A percentile compares a stretch with the other conserved stretches of the same genome.
phyloP scores from a whole-genome alignment of 2,329 filamentous ascomycete genomes.

The Verticillium longisporum region DNA sequence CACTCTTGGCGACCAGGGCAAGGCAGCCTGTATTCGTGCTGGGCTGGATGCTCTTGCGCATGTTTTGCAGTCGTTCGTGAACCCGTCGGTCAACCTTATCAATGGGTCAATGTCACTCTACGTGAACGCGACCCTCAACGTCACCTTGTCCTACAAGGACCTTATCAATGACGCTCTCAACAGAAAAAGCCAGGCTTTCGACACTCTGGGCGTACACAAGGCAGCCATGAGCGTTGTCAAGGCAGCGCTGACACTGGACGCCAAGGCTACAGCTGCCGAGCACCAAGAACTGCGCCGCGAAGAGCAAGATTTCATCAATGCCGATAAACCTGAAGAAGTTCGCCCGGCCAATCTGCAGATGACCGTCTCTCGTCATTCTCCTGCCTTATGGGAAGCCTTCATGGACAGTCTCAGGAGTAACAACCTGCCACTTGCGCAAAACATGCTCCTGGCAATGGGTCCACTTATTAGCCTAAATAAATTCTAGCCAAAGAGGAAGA shows the following conservation, averaged over 20 bases:
- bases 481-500: slow-evolving; percentile 51
- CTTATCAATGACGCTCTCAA: slow-evolving; percentile 51
- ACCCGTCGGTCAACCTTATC: slow-evolving; percentile 27
- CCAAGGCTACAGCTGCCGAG: slow-evolving; percentile 34
- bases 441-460: slow-evolving; percentile 63
- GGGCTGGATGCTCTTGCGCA: slow-evolving; percentile 55
- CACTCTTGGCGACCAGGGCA: slow-evolving; percentile 47
- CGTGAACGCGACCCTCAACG: slow-evolving; percentile 58
- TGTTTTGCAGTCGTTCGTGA: slow-evolving; percentile 50
- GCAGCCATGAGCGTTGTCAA: slow-evolving; percentile 41
- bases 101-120: slow-evolving; percentile 51
- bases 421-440: slow-evolving; percentile 65
- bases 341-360: background rate
- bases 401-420: slow-evolving; percentile 60
- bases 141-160: slow-evolving; percentile 55
- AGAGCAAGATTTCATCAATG: slow-evolving; percentile 46
- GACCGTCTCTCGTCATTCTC: slow-evolving; percentile 50
- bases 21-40: slow-evolving; percentile 55
- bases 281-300: slow-evolving; percentile 15
- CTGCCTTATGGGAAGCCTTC: slow-evolving; percentile 72
- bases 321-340: slow-evolving; percentile 30
- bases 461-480: slow-evolving; percentile 70
- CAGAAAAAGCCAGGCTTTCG: slow-evolving; percentile 20
- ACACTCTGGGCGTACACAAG: slow-evolving; percentile 36
- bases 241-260: slow-evolving; percentile 43